Conservation (phyloP, 1,284 basidiomycete species). For the Trichosporon inkin region DNA sequence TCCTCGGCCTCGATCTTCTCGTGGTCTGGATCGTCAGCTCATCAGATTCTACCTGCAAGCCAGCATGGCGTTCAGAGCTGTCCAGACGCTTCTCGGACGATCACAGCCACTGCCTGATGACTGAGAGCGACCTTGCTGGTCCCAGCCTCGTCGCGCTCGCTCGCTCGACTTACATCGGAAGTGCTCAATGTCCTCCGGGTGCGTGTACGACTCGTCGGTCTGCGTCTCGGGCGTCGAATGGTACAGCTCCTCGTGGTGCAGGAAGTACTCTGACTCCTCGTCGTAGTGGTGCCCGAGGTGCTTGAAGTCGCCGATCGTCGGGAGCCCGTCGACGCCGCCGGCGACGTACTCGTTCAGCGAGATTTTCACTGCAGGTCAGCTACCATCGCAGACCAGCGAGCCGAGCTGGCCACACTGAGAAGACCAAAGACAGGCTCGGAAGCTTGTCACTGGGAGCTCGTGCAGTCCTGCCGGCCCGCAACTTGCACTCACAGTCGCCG, state of each 20-base stretch:
- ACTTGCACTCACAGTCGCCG: slow-evolving; percentile 57
- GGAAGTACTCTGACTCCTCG: slow-evolving; percentile 60
- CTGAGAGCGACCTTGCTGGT: no score
- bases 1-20: slow-evolving; percentile 77
- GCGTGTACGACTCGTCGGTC: slow-evolving; percentile 87
- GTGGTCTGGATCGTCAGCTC: slow-evolving; percentile 61
- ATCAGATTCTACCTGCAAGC: no score
- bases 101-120: no score
- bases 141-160: neutral
- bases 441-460: no score
- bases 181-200: slow-evolving; percentile 63
- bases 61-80: no score
- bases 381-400: no score
- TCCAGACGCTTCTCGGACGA: no score
- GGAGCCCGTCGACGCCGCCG: slow-evolving; percentile 69
- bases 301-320: slow-evolving; percentile 85
- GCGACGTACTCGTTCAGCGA: slow-evolving; percentile 73
- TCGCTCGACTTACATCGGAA: slow-evolving; percentile 33
- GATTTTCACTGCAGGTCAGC: slow-evolving; percentile 56
- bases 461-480: no score
- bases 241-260: slow-evolving; percentile 90
- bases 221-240: slow-evolving; percentile 95
- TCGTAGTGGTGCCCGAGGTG: slow-evolving; percentile 66
- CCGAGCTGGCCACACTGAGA: no score
- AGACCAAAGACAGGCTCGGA: no score